Evolutionary conservation across 2,329 filamentous ascomycete genomes (phyloP).

Genomic region (Aureobasidium sp.): DNA sequence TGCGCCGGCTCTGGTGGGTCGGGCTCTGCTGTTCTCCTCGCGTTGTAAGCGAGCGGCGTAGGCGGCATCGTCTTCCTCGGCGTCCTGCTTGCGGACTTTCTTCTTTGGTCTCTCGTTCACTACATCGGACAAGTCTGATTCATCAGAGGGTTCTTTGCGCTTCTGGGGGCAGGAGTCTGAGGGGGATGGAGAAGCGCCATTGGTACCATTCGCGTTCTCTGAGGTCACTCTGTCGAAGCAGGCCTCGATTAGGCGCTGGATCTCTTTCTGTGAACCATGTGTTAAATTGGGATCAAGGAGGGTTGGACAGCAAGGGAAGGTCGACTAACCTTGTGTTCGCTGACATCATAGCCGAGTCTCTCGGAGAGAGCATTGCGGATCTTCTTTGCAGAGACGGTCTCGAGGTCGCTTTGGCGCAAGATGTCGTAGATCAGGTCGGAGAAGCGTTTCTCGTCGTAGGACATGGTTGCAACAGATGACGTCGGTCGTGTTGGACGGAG

Average conservation of each 20-base stretch:
- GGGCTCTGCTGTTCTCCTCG: constrained; percentile 62
- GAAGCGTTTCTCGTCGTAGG: constrained; percentile 13
- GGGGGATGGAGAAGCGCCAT: constrained; percentile 20
- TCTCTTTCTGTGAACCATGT: constrained; percentile 28
- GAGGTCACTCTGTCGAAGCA: constrained; percentile 41
- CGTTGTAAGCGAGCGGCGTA: constrained; percentile 84
- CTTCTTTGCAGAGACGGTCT: constrained; percentile 56
- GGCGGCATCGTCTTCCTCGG: constrained; percentile 72
- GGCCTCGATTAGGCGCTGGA: constrained; percentile 40
- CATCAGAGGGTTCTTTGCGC: constrained; percentile 30
- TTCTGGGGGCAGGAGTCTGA: constrained; percentile 25
- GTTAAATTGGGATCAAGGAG: constrained; percentile 11
- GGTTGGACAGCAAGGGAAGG: background rate
- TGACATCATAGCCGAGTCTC: constrained; percentile 52
- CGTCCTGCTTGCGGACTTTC: constrained; percentile 54
- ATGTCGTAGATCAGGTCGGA: constrained; percentile 53
- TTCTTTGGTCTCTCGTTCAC: constrained; percentile 38
- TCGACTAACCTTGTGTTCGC: constrained; percentile 49
- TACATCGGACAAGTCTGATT: constrained; percentile 35
- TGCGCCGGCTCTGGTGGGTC: constrained; percentile 65
- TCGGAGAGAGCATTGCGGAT: constrained; percentile 57
- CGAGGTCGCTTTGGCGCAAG: constrained; percentile 51
- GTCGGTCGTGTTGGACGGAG: constrained; percentile 30
- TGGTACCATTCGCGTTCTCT: constrained; percentile 18
- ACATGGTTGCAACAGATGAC: constrained; percentile 13